Base-by-base conservation (phyloP, 1,284 basidiomycete genomes). In the Malassezia caprae region DNA sequence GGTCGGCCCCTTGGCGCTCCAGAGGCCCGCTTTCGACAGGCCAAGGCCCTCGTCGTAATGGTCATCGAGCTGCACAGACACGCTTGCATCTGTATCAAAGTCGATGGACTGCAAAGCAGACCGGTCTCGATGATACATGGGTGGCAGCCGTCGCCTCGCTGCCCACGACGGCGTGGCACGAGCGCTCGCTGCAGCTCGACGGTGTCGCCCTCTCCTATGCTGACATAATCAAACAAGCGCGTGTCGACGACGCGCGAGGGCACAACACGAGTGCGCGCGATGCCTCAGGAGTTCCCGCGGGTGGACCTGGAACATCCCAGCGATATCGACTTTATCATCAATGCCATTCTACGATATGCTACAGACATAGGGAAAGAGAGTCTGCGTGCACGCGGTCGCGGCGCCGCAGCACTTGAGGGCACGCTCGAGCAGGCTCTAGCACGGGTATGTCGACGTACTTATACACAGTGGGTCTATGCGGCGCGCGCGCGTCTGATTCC, bases 1-100 rank as follows among this genome's bases (percentile, higher is more conserved):
- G 11, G 60, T 64, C 4, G 70, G 70, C 4, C 68, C 70, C 48
- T 65, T 68, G 17, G 69, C 65, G 31, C 62, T 65, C 70, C 70
- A 72, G 0, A 63, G 48, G 15, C 58, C 52, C 1, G 53, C 42
- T 12, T 54, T 45, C 4, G 61, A 56, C 53, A 60, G 61, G 8
- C 60, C 50, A 11, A 67, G 60, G 15, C 67, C 68, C 1, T 60
- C 51, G 43, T 71, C 67, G 54, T 73, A 73, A 13, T 64, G 41
- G 41, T 69, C 70, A 27, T 68, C 66, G n/a, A 72, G 58, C 37
- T 62, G 51, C 13, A 46, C 45, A 24, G 42, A 42, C 13, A 60
- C 52, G 27, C 55, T 63, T 12, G 65, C 67, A 54, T 73, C 70
- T 27, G 71, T 67, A 45, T 73, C 68, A 53, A 73, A 60, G 43